Evolutionary conservation across 2,329 filamentous ascomycete genomes (phyloP), one percentile per base, ranked within the genome.

Genomic region (Paraconiothyrium sp.): DNA sequence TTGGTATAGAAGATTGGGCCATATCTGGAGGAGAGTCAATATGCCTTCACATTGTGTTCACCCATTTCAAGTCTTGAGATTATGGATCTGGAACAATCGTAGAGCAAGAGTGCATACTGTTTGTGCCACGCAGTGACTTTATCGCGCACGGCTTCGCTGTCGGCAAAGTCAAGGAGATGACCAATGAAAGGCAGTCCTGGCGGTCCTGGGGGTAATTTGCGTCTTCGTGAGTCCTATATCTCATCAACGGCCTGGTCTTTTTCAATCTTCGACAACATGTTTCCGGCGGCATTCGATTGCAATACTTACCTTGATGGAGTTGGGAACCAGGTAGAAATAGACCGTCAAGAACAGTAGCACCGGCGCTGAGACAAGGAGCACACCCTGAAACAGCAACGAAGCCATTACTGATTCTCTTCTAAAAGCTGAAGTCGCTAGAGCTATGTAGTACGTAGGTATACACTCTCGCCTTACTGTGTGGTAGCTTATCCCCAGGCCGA

Each of bases 1-100:
- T 79, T 79, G 16, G 78, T 79, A 60, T 80, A 76, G 48, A 80
- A 78, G 3, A 81, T 63, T 46, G 78, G 70, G 8, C 79, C 79
- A 57, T 78, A 79, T 67, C 48, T 50, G 16, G 14, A 20, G 16
- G 10, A 2, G 3, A 34, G 39, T 41, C 39, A 41, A 16, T 20
- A n/a, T 41, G 16, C n/a, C 7, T 41, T 20, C 27, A 5, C n/a
- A 32, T 16, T 30, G 27, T 6, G 27, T 30, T 30, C 27, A 30
- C 6, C 27, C 6, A 30, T 30, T 30, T 4, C 4, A 30, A 30
- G 6, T 30, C 27, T 30, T 2, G 27, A 20, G 20, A 20, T 20
- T 20, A 20, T 20, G 20, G 20, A 20, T 20, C 20, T 20, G 20
- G 20, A 20, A 20, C 20, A 20, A 20, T 20, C 20, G 20, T 20